Evolutionary conservation across 1,284 basidiomycete genomes (phyloP).

Genomic region (Apiotrichum akiyoshidainum): DNA sequence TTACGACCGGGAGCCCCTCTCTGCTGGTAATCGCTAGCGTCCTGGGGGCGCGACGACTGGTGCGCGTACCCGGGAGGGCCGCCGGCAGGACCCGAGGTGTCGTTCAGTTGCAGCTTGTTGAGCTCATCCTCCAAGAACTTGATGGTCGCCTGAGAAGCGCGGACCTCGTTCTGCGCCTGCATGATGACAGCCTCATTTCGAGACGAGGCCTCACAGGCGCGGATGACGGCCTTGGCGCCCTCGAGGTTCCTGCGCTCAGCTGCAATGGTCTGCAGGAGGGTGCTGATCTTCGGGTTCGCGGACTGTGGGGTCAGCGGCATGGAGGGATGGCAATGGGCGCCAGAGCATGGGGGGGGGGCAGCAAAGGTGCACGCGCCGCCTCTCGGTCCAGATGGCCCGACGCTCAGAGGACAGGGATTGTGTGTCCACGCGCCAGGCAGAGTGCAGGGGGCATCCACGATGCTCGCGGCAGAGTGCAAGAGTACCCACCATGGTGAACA

Average conservation of each 20-base stretch:
- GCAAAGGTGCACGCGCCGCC: too few species aligned
- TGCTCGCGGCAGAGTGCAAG: too few species aligned
- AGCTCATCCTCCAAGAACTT: slow-evolving; percentile 50
- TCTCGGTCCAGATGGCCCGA: too few species aligned
- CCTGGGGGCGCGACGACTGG: not conserved
- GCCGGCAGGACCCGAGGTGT: not conserved
- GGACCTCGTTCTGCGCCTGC: slow-evolving; percentile 51
- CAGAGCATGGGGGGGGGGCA: too few species aligned
- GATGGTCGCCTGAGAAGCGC: slow-evolving; percentile 48
- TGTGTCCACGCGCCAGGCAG: too few species aligned
- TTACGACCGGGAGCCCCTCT: not conserved
- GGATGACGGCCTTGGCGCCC: slow-evolving; percentile 50
- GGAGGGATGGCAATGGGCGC: too few species aligned
- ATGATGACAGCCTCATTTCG: slow-evolving; percentile 51
- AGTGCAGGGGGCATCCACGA: too few species aligned
- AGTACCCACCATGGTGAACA: too few species aligned
- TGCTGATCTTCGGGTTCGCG: slow-evolving; percentile 35
- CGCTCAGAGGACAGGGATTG: too few species aligned
- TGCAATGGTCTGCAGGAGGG: slow-evolving; percentile 44
- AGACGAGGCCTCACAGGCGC: slow-evolving; percentile 49
- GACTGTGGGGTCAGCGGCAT: slow-evolving; percentile 9
- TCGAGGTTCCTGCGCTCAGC: slow-evolving; percentile 49
- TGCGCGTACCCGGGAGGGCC: not conserved
- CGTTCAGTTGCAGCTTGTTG: slow-evolving; percentile 40
- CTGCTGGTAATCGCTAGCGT: not conserved